These are phyloP conservation scores for Colletotrichum lentis DNA, from an alignment of 2,329 filamentous ascomycete genomes.

Conservation along the genomic window DNA sequence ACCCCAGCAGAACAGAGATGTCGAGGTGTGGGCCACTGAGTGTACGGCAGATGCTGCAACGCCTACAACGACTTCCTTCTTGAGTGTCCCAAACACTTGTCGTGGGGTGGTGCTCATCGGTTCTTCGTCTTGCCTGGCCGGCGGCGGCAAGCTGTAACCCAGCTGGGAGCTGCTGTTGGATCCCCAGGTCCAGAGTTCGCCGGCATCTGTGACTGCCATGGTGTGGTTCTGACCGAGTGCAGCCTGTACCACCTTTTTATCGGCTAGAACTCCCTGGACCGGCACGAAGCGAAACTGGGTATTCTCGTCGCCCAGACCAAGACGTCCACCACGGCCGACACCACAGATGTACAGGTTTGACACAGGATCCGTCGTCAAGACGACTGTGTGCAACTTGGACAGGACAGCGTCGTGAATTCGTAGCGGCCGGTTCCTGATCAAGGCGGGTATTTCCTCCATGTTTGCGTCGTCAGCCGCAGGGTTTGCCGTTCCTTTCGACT, in stretches of 20 bases:
- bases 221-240: conserved; percentile 92
- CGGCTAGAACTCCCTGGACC: conserved; percentile 77
- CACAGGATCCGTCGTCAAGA: conserved; percentile 85
- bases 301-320: conserved; percentile 88
- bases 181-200: conserved; percentile 96
- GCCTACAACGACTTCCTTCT: conserved; percentile 82
- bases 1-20: conserved; percentile 89
- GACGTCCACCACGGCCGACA: conserved; percentile 86
- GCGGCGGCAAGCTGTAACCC: conserved; percentile 78
- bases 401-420: conserved; percentile 83
- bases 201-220: conserved; percentile 81
- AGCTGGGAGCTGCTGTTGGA: conserved; percentile 86
- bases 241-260: conserved; percentile 78
- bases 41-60: conserved; percentile 90
- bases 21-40: conserved; percentile 85
- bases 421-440: conserved; percentile 76
- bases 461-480: conserved; percentile 40
- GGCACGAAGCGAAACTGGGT: conserved; percentile 88
- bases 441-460: conserved; percentile 69
- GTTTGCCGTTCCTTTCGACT: conserved; percentile 43
- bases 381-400: conserved; percentile 89
- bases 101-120: conserved; percentile 82
- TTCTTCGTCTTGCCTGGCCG: conserved; percentile 77
- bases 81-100: conserved; percentile 90
- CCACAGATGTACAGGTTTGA: conserved; percentile 94